Evolutionary conservation across 208 protist genomes (phyloP), one percentile per base, ranked within the genome.

Genomic region (Wallacemonas collosoma): DNA sequence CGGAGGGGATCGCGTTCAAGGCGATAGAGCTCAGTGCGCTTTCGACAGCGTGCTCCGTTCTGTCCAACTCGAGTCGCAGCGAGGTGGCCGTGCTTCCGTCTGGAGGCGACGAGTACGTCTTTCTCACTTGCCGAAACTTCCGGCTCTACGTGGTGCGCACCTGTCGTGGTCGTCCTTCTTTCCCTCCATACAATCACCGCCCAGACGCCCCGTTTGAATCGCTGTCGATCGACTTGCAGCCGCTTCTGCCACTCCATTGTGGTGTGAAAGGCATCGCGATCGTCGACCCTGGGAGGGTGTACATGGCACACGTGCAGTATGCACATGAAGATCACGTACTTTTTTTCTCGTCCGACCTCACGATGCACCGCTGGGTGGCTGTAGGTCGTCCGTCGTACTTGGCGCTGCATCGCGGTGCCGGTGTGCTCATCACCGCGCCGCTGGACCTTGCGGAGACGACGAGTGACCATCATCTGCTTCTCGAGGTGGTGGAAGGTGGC

Each of bases 401-500:
- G 60, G 58, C 76, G 43, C 58, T 90, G 60, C 69, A 83, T 50
- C 68, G 72, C 17, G 55, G 65, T 55, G 76, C 81, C 44, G 83
- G 71, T 1, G 70, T 77, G 5, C 77, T 91, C 50, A 76, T 91
- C 51, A 79, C 76, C 15, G 76, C 79, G 7, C 66, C 78, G 44
- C 26, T 63, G 35, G 40, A 62, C 26, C 63, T 85, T 9, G 15
- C 73, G 2, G 71, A 77, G n/a, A 61, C 60, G 40, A 73, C 64
- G 36, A 62, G 60, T 8, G 71, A 70, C 11, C 76, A 77, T 41
- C 75, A 86, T 54, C 83, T 82, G 2, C 66, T 92, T 2, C 69
- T 92, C 11, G 80, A 92, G 79, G 76, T 75, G 7, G 71, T 89
- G n/a, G 81, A 89, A 71, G 85, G 82, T 51, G 87, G 87, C 17